Conservation (phyloP, 2,329 filamentous ascomycete species). For the Venturia effusa region DNA sequence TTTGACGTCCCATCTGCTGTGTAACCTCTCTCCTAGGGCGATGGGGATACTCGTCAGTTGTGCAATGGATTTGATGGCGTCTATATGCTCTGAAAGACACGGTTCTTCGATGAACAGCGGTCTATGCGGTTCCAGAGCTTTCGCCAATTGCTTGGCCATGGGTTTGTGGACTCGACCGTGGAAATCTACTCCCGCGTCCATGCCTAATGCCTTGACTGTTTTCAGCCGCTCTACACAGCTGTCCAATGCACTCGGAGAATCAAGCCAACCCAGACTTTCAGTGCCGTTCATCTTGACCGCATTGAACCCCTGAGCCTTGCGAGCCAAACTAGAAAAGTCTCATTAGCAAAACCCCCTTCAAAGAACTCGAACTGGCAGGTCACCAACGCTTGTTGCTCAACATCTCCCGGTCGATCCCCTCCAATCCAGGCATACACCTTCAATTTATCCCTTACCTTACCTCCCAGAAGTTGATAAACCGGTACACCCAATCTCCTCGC, state of each 20-base stretch:
- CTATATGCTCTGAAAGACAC: conserved; percentile 56
- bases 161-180: conserved; percentile 67
- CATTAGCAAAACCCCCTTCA: too few species aligned
- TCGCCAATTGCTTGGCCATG: conserved; percentile 70
- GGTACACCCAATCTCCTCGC: neutral
- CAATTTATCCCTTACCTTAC: neutral
- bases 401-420: neutral
- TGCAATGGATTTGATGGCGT: conserved; percentile 52
- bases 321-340: neutral
- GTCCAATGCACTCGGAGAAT: neutral
- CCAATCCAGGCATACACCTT: neutral
- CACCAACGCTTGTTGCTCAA: neutral
- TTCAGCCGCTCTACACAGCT: conserved; percentile 52
- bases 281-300: neutral
- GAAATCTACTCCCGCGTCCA: conserved; percentile 68
- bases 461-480: neutral
- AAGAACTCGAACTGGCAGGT: neutral
- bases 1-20: conserved; percentile 63
- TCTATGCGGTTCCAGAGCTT: conserved; percentile 52
- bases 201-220: conserved; percentile 55
- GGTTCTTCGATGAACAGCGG: conserved; percentile 72
- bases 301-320: neutral
- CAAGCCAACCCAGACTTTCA: neutral
- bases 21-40: conserved; percentile 60
- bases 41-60: conserved; percentile 51